These are phyloP conservation scores for Ochromonas danica DNA, from an alignment of 108 stramenopile genomes.

Conservation along the genomic window DNA sequence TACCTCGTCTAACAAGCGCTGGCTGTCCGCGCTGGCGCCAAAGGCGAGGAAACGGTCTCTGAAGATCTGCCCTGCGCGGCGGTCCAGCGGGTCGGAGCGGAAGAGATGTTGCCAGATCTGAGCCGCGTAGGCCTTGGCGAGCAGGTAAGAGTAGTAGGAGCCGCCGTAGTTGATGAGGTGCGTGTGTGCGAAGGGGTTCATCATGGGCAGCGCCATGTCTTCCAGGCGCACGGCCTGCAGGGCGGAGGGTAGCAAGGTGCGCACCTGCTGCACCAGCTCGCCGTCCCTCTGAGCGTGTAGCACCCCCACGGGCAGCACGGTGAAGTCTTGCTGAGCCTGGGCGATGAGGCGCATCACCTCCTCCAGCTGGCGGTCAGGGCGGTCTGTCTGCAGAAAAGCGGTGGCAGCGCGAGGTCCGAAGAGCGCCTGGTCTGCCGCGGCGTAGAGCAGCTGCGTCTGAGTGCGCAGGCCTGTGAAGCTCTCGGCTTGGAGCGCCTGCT, in stretches of 20 bases:
- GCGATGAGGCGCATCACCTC: too few species aligned
- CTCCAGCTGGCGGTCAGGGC: too few species aligned
- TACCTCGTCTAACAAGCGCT: too few species aligned
- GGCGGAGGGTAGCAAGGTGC: slow-evolving; percentile 51
- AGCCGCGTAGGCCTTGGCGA: slow-evolving; percentile 48
- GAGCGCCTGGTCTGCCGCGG: slow-evolving; percentile 51
- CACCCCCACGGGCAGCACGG: slow-evolving; percentile 46
- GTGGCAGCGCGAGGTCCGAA: too few species aligned
- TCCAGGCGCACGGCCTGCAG: slow-evolving; percentile 42
- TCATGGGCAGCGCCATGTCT: too few species aligned
- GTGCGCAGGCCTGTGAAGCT: slow-evolving; percentile 36
- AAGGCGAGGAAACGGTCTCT: too few species aligned
- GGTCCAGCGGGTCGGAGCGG: slow-evolving; percentile 46
- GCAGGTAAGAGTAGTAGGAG: slow-evolving; percentile 29
- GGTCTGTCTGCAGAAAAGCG: too few species aligned
- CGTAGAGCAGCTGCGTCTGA: slow-evolving; percentile 51
- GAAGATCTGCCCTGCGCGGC: too few species aligned
- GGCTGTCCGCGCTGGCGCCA: too few species aligned
- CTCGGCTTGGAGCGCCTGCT: slow-evolving; percentile 41
- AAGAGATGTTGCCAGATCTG: slow-evolving; percentile 58
- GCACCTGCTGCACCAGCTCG: too few species aligned
- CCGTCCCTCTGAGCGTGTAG: background rate
- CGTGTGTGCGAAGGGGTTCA: background rate
- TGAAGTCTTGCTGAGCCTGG: background rate
- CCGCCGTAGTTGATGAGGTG: slow-evolving; percentile 8